A percentile compares a stretch with the other conserved stretches of the same genome.
Conservation (phyloP, 257 asterid species). For the Henckelia pumila region DNA sequence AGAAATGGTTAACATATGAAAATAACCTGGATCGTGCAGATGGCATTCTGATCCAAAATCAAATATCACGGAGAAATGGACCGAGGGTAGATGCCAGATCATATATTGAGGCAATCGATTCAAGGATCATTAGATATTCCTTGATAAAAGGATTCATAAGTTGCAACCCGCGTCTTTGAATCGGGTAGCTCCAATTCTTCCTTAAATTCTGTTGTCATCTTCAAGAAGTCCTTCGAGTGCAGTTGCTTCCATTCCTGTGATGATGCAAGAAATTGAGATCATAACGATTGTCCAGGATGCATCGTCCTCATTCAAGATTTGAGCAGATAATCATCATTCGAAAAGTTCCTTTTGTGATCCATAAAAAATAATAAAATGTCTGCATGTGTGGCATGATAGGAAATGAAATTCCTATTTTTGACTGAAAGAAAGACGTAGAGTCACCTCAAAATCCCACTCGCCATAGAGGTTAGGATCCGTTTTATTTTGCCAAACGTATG, state of each 20-base stretch:
- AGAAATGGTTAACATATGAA: background rate
- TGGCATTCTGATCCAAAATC: background rate
- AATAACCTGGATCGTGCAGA: background rate
- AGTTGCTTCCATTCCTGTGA: slow-evolving; percentile 45
- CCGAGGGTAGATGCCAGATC: background rate
- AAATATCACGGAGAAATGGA: background rate
- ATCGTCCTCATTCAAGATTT: background rate
- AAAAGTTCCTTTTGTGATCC: background rate
- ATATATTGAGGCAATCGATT: background rate
- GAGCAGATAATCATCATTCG: background rate
- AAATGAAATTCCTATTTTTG: background rate
- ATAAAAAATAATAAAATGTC: background rate
- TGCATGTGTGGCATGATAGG: background rate
- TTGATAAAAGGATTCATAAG: slow-evolving; percentile 39
- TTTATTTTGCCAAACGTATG: slow-evolving; percentile 66
- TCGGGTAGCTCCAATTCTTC: slow-evolving; percentile 48
- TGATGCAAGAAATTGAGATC: background rate
- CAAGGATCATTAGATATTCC: slow-evolving; percentile 22
- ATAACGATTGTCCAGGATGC: background rate
- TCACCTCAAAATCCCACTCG: slow-evolving; percentile 77
- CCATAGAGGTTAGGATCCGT: slow-evolving; percentile 66
- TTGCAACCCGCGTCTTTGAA: slow-evolving; percentile 41
- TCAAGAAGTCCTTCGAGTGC: slow-evolving; percentile 47
- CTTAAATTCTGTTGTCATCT: slow-evolving; percentile 47
- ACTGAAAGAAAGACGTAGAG: background rate